phyloP scores from a whole-genome alignment of 2,329 filamentous ascomycete species.

The Talaromyces piceae region DNA sequence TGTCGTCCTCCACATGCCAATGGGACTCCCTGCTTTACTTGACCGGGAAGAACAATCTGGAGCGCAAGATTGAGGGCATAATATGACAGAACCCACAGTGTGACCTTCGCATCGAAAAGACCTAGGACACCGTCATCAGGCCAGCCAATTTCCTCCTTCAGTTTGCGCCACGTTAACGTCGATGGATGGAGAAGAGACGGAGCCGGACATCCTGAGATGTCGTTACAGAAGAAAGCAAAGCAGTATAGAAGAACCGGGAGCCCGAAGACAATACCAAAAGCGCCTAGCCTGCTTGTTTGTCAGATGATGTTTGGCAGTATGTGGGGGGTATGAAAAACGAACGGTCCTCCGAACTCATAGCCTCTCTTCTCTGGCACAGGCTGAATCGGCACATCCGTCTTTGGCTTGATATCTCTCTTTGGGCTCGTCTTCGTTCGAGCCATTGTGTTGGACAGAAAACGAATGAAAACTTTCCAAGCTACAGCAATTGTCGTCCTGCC shows the following conservation, averaged over 20 bases:
- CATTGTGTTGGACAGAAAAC: neutral
- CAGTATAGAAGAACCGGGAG: constrained; percentile 72
- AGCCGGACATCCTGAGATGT: constrained; percentile 82
- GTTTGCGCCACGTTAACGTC: constrained; percentile 59
- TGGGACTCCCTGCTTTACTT: constrained; percentile 61
- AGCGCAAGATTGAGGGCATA: constrained; percentile 69
- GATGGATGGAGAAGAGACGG: constrained; percentile 69
- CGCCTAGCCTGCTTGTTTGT: constrained; percentile 56
- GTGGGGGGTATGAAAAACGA: constrained; percentile 18
- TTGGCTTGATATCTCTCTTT: constrained; percentile 26
- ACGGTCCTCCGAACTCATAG: constrained; percentile 44
- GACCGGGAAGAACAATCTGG: constrained; percentile 68
- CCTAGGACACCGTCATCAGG: constrained; percentile 61
- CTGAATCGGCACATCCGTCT: constrained; percentile 26
- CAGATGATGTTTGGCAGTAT: constrained; percentile 9
- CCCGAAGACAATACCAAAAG: constrained; percentile 68
- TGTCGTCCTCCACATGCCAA: constrained; percentile 64
- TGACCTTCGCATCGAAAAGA: constrained; percentile 62
- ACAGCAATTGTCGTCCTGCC: neutral
- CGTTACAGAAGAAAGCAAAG: constrained; percentile 83
- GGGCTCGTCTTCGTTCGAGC: constrained; percentile 20
- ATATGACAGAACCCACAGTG: constrained; percentile 66
- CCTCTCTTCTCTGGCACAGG: constrained; percentile 34
- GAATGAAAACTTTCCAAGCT: neutral
- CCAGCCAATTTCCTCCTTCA: constrained; percentile 81